These are phyloP conservation scores for Podaxis sp. DNA, from an alignment of 768 basidiomycete species.

Conservation along the genomic window DNA sequence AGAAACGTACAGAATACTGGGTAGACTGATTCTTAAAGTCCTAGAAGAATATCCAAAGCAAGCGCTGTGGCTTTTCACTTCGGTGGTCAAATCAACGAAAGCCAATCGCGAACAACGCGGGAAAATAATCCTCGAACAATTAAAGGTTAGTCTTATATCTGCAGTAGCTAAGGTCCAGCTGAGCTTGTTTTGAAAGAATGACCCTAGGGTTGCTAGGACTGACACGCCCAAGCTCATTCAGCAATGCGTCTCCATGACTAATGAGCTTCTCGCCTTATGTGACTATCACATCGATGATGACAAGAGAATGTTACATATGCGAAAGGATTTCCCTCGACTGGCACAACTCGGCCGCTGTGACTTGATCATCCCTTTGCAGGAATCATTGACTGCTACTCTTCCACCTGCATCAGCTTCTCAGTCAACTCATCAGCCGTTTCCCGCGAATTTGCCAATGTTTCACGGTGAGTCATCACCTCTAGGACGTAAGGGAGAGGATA, in stretches of 20 bases:
- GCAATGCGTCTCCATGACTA: constrained; percentile 58
- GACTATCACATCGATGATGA: constrained; percentile 44
- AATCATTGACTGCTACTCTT: constrained; percentile 84
- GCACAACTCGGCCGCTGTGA: constrained; percentile 52
- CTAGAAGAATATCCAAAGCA: constrained; percentile 86
- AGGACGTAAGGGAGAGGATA: not conserved
- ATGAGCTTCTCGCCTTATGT: constrained; percentile 65
- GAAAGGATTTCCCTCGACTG: constrained; percentile 55
- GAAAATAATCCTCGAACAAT: constrained; percentile 46
- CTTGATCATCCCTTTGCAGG: constrained; percentile 88
- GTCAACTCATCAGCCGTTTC: constrained; percentile 77
- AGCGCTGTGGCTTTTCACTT: constrained; percentile 88
- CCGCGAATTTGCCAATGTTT: constrained; percentile 70
- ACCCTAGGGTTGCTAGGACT: constrained; percentile 21
- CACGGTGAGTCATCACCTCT: constrained; percentile 40
- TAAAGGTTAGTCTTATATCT: constrained; percentile 41
- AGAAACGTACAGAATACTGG: constrained; percentile 56
- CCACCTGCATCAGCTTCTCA: constrained; percentile 66
- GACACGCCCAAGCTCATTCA: constrained; percentile 42
- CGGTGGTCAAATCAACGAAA: constrained; percentile 83
- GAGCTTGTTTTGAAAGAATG: not conserved
- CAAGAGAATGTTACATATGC: constrained; percentile 38
- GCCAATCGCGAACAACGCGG: constrained; percentile 56
- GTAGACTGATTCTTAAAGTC: constrained; percentile 64
- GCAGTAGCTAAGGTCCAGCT: not conserved